A percentile compares a stretch with the other conserved stretches of the same genome.
Evolutionary conservation across 768 basidiomycete species (phyloP).

Genomic region (Chalciporus piperatus): DNA sequence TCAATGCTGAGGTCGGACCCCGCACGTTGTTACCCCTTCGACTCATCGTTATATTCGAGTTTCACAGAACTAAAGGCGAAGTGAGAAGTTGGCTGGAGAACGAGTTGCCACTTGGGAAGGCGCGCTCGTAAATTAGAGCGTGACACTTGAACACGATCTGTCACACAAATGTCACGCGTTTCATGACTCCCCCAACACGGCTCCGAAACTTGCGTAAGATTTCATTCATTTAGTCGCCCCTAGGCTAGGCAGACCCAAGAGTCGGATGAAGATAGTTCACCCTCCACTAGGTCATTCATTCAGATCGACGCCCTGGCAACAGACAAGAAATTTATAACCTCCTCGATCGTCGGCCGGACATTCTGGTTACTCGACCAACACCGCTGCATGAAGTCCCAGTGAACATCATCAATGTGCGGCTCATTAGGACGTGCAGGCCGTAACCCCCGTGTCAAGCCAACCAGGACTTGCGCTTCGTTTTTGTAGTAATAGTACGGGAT

Average conservation of each 20-base stretch:
- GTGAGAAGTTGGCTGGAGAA: neutral
- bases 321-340: constrained; percentile 19
- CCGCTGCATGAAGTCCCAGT: constrained; percentile 20
- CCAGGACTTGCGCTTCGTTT: constrained; percentile 23
- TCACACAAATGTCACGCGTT: constrained; percentile 12
- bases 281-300: too few relatives aligned
- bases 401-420: neutral
- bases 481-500: constrained; percentile 24
- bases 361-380: constrained; percentile 16
- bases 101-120: too few relatives aligned
- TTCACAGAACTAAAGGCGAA: neutral
- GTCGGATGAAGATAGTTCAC: too few relatives aligned
- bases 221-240: too few relatives aligned
- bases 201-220: neutral
- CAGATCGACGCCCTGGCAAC: neutral
- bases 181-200: neutral
- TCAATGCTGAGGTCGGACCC: constrained; percentile 80
- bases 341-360: constrained; percentile 13
- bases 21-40: constrained; percentile 56
- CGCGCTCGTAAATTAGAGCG: constrained; percentile 13
- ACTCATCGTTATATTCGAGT: constrained; percentile 19
- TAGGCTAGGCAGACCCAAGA: too few relatives aligned
- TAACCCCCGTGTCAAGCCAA: constrained; percentile 14
- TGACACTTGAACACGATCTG: constrained; percentile 12
- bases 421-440: constrained; percentile 8